Evolutionary conservation across 108 stramenopile genomes (phyloP), one percentile per base, ranked within the genome.

Genomic region (Schizochytrium sp.): DNA sequence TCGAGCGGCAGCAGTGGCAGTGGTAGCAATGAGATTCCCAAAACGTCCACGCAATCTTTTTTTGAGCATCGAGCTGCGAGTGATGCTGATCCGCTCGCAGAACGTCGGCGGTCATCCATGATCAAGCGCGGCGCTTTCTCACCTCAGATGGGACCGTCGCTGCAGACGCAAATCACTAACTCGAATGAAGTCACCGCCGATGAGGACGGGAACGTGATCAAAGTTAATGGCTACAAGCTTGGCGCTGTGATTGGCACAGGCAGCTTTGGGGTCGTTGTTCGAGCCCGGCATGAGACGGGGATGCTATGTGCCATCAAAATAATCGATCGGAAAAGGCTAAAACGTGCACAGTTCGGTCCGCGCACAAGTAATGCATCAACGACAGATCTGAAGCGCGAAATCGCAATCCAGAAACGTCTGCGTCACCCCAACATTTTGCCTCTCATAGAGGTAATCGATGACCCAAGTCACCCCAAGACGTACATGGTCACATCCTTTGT

Each of bases 391-490:
- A 83, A 28, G 76, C 76, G 76, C 2, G 91, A 91, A 55, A 88
- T 90, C 4, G 91, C 89, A 1, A 87, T 91, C 43, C 72, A 76
- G 90, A 91, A 91, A 51, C 23, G 60, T 19, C 3, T 91, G 41
- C 8, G 57, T 5, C 91, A 91, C 60, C 89, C 89, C 25, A 90
- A 91, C 60, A 34, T 91, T 5, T 58, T 91, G 45, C 41, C 53
- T 5, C 89, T 91, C 41, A 23, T 47, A 28, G 91, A 91, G 34
- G 91, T 91, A 5, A 91, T 91, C 51, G 90, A 90, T 57, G 90
- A 88, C 53, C 83, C 48, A 28, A 19, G 59, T 18, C 76, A 88
- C 28, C 58, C 57, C 29, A 89, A 91, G 23, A 88, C 89, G 16
- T 91, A 87, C 47, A 14, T 91, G 25, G 88, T 91, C 6, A 87